phyloP scores from a whole-genome alignment of 305 asterid species.

The Fraxinus latifolia region DNA sequence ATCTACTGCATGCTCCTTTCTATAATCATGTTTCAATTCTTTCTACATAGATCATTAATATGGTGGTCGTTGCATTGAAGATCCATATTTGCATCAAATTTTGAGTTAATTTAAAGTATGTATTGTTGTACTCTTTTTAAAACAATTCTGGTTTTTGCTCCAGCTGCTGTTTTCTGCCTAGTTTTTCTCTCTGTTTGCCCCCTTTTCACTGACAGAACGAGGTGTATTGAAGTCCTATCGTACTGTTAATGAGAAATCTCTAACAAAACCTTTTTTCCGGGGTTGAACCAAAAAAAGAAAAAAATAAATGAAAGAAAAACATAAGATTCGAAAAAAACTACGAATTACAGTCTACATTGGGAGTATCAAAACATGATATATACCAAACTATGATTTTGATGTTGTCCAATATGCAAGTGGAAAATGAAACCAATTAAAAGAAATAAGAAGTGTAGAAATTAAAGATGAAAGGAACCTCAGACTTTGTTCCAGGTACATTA shows the following conservation, averaged over 20 bases:
- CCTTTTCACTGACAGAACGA: background rate
- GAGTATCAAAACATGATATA: background rate
- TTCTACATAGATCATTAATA: background rate
- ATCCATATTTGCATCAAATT: background rate
- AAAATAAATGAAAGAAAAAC: too few species aligned
- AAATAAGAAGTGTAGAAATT: background rate
- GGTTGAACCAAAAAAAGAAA: background rate
- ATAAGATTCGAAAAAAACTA: background rate
- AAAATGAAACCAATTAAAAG: background rate
- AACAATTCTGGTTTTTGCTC: background rate
- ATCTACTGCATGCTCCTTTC: background rate
- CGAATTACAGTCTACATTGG: background rate
- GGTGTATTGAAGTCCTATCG: background rate
- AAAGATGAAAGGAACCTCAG: background rate
- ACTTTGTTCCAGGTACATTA: too few species aligned
- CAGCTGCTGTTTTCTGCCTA: background rate
- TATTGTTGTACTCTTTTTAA: background rate
- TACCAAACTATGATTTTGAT: background rate
- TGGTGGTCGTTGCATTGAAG: background rate
- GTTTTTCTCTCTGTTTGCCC: background rate
- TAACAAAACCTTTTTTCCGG: background rate
- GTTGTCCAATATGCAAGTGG: background rate
- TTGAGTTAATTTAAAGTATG: background rate
- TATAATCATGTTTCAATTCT: background rate
- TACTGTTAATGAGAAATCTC: background rate